Percentiles rank a stretch among this genome's conserved stretches.
Evolutionary conservation across 108 stramenopile genomes (phyloP).

Genomic region (Nannochloropsis granulata): DNA sequence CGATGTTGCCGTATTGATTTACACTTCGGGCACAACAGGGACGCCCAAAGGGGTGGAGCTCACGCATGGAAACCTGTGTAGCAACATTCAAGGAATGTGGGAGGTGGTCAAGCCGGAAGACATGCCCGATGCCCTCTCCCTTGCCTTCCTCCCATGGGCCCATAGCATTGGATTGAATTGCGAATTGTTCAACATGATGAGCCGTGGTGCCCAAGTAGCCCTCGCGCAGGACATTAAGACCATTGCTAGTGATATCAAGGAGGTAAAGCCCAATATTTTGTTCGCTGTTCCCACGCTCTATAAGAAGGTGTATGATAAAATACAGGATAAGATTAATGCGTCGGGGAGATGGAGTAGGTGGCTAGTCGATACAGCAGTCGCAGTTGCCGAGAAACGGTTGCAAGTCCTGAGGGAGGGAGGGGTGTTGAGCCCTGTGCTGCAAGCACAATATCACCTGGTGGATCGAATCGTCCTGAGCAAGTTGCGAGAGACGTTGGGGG

Average conservation of each 20-base stretch:
- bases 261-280: slow-evolving; percentile 60
- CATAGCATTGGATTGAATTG: slow-evolving; percentile 42
- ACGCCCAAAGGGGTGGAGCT: slow-evolving; percentile 85
- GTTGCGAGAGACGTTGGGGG: slow-evolving; percentile 76
- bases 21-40: slow-evolving; percentile 90
- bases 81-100: slow-evolving; percentile 58
- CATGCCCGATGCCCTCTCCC: slow-evolving; percentile 46
- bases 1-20: slow-evolving; percentile 81
- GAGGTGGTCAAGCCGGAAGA: slow-evolving; percentile 47
- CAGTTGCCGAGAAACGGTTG: background rate
- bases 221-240: background rate
- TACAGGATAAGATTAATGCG: slow-evolving; percentile 46
- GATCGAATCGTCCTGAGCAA: slow-evolving; percentile 62
- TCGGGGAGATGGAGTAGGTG: background rate
- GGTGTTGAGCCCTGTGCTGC: slow-evolving; percentile 42
- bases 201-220: background rate
- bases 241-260: slow-evolving; percentile 53
- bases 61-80: slow-evolving; percentile 61
- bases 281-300: slow-evolving; percentile 83
- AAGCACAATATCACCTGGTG: slow-evolving; percentile 38
- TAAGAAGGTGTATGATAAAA: slow-evolving; percentile 82
- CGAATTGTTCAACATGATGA: slow-evolving; percentile 30
- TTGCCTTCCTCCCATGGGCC: slow-evolving; percentile 86
- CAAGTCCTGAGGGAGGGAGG: background rate
- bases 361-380: background rate